Conservation (phyloP, 305 asterid genomes). For the Solanum hybrid region DNA sequence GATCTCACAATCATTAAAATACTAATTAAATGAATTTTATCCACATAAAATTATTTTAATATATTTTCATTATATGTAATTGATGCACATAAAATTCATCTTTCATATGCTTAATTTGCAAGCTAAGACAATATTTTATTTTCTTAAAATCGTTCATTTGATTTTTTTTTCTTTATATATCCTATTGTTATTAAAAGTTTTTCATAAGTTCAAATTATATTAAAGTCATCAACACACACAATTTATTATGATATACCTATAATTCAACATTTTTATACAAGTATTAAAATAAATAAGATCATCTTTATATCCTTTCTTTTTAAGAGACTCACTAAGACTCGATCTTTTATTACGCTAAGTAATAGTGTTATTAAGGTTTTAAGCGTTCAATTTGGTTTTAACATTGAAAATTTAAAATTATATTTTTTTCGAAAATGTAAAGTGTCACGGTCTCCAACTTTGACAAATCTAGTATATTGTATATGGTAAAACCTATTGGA, state of each 20-base stretch:
- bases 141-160: not conserved
- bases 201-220: not conserved
- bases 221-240: not conserved
- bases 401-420: too few species aligned
- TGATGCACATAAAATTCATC: not conserved
- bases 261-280: not conserved
- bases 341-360: not conserved
- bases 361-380: not conserved
- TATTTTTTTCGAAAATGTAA: not conserved
- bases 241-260: not conserved
- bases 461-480: not conserved
- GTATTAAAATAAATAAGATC: not conserved
- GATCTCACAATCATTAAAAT: not conserved
- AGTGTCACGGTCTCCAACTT: not conserved
- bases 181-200: not conserved
- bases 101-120: not conserved
- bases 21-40: too few species aligned
- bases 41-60: not conserved
- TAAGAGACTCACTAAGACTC: not conserved
- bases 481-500: not conserved
- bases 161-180: not conserved
- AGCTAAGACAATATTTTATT: not conserved
- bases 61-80: not conserved
- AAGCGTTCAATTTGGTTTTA: not conserved
- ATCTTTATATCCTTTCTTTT: not conserved